Conservation (phyloP, 495 filamentous ascomycete genomes). For the Neurospora terricola region DNA sequence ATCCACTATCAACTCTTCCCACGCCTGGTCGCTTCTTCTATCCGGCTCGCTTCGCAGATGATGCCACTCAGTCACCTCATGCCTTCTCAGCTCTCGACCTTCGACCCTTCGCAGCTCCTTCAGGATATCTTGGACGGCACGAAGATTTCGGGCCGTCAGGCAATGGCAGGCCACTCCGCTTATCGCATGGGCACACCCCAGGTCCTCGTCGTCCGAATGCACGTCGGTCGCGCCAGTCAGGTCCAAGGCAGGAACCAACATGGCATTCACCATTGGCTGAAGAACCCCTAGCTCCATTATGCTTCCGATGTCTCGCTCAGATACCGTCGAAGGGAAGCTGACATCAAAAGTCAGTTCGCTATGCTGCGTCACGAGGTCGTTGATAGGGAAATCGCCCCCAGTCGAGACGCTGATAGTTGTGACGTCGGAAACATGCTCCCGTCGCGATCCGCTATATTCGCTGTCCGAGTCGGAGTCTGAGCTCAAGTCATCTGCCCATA, state of each 20-base stretch:
- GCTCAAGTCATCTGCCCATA: background rate
- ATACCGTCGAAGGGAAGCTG: background rate
- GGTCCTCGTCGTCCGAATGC: background rate
- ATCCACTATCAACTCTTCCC: background rate
- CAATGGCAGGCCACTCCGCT: background rate
- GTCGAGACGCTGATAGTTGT: background rate
- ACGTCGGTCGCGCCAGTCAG: background rate
- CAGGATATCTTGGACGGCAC: background rate
- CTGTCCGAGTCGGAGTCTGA: background rate
- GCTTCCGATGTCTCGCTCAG: background rate
- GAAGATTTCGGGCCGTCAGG: background rate
- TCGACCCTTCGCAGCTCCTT: background rate
- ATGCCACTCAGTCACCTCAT: background rate
- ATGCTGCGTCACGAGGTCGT: background rate
- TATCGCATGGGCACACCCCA: background rate
- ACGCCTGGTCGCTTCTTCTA: background rate
- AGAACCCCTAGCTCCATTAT: background rate
- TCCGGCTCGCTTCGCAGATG: background rate
- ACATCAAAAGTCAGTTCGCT: background rate
- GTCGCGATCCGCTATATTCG: background rate
- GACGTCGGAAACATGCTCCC: background rate
- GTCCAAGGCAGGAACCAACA: background rate
- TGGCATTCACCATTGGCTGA: background rate
- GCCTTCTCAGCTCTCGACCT: background rate
- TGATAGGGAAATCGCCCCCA: background rate